Conservation (phyloP, 2,329 filamentous ascomycete genomes). For the Pseudogymnoascus sp. region DNA sequence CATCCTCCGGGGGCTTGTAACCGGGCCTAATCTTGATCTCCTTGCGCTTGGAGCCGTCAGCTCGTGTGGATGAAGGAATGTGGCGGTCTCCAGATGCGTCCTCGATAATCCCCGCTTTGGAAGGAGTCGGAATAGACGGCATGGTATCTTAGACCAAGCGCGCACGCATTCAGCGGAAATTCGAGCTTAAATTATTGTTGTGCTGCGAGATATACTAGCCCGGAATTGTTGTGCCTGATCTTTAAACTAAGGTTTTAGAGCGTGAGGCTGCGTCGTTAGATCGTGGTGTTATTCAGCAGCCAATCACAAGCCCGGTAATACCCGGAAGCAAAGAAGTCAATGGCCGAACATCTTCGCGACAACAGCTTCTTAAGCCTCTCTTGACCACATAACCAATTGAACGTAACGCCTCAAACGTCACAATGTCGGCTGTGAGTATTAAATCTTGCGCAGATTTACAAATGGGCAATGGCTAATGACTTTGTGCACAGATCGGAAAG, state of each 20-base stretch:
- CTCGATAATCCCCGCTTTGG: conserved; percentile 67
- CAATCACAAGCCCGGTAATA: conserved; percentile 16
- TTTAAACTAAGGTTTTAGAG: conserved; percentile 1
- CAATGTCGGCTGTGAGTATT: conserved; percentile 25
- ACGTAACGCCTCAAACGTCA: conserved; percentile 17
- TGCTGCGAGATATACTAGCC: background rate
- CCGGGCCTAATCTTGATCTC: conserved; percentile 92
- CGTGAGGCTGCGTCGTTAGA: background rate
- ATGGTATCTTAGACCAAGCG: conserved; percentile 19
- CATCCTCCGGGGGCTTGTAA: conserved; percentile 88
- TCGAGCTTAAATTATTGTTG: background rate
- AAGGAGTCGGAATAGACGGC: conserved; percentile 35
- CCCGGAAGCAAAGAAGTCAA: conserved; percentile 11
- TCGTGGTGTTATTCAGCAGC: conserved; percentile 10
- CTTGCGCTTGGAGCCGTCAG: conserved; percentile 85
- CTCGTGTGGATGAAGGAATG: conserved; percentile 77
- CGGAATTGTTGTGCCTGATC: conserved; percentile 1
- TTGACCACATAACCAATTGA: conserved; percentile 12
- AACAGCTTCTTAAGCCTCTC: conserved; percentile 14
- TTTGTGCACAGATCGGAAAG: conserved; percentile 24
- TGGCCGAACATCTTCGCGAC: conserved; percentile 17
- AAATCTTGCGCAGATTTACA: background rate
- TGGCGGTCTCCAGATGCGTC: conserved; percentile 69
- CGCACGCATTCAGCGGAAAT: background rate
- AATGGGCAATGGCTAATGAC: conserved; percentile 16